phyloP scores from a whole-genome alignment of 2,329 filamentous ascomycete species.

The Davidsoniella virescens region DNA sequence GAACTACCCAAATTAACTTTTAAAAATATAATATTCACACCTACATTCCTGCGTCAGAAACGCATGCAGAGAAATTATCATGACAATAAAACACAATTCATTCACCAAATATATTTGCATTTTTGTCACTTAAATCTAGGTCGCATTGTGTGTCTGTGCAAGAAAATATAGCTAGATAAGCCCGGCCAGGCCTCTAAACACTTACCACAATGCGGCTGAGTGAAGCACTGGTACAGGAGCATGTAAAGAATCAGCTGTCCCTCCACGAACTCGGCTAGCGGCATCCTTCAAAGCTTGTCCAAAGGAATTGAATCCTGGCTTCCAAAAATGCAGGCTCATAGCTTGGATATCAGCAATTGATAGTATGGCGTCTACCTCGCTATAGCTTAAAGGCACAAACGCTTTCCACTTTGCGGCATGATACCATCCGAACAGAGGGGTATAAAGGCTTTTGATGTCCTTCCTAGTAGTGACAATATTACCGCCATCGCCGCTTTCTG shows the following conservation, averaged over 20 bases:
- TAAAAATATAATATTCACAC: too few relatives aligned
- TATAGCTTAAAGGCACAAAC: conserved; percentile 1
- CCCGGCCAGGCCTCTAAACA: too few relatives aligned
- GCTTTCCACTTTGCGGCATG: conserved; percentile 4
- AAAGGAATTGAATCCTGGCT: not conserved
- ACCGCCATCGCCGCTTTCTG: not conserved
- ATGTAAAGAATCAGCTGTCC: not conserved
- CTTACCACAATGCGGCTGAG: too few relatives aligned
- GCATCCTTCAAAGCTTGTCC: not conserved
- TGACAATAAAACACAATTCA: too few relatives aligned
- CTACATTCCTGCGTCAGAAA: too few relatives aligned
- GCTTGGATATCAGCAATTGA: too few relatives aligned
- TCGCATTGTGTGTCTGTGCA: too few relatives aligned
- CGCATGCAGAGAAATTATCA: too few relatives aligned
- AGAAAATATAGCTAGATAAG: not conserved
- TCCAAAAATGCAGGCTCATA: not conserved
- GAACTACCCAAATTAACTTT: not conserved
- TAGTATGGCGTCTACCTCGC: conserved; percentile 2
- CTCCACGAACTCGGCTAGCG: too few relatives aligned
- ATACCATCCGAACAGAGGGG: conserved; percentile 8
- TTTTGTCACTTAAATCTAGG: too few relatives aligned
- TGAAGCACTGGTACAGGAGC: not conserved
- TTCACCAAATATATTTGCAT: too few relatives aligned
- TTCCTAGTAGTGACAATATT: not conserved
- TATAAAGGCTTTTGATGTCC: not conserved